These are phyloP conservation scores for Vigna radiata DNA, from an alignment of 306 rosid genomes.

Conservation along the genomic window DNA sequence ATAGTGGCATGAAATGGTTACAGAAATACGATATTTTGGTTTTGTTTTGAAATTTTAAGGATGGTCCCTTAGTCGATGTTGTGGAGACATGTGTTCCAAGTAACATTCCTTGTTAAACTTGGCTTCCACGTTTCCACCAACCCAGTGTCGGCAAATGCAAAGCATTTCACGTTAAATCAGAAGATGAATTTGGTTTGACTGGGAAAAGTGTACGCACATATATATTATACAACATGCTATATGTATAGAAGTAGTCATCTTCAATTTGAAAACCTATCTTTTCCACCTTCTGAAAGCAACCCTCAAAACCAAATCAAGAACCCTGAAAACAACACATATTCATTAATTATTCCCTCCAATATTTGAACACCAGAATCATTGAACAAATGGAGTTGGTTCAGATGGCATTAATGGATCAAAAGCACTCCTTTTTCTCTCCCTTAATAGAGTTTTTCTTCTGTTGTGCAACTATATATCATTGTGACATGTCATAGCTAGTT, in stretches of 20 bases:
- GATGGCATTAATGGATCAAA: neutral
- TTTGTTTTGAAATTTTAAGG: neutral
- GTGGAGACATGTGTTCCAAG: neutral
- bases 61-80: constrained; percentile 41
- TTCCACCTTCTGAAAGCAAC: constrained; percentile 11
- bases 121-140: constrained; percentile 4
- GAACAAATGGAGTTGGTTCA: neutral
- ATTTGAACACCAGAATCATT: neutral
- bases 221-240: too few species aligned
- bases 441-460: neutral
- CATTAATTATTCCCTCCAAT: neutral
- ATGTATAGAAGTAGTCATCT: constrained; percentile 32
- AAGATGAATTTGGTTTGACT: constrained; percentile 25
- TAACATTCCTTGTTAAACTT: constrained; percentile 41
- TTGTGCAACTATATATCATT: neutral
- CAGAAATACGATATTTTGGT: too few species aligned
- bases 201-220: neutral
- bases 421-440: neutral
- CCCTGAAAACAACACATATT: neutral
- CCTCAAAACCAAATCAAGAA: neutral
- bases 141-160: constrained; percentile 38
- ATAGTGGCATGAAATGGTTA: too few species aligned
- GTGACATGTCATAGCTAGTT: neutral
- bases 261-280: constrained; percentile 30
- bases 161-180: constrained; percentile 40